Base-by-base conservation (phyloP, 2,329 filamentous ascomycete genomes). In the Simplicillium sp. region DNA sequence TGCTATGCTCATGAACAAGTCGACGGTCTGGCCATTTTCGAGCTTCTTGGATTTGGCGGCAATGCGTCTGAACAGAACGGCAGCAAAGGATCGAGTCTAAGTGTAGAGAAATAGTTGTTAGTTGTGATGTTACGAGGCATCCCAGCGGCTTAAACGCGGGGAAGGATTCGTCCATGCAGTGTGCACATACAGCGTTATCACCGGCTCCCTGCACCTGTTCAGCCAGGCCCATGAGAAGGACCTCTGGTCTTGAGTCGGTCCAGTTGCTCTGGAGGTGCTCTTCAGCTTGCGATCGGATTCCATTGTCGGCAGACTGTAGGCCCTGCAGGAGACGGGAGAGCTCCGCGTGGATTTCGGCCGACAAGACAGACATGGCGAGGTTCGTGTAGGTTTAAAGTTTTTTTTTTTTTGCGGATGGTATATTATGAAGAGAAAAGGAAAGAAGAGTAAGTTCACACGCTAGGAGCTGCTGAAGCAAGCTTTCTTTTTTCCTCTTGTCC, bases 11-110 rank as follows among this genome's bases (percentile, higher is more conserved):
- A 92, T 73, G 60, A 97, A 97, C 44, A 94, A 75, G 61, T 98
- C 92, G 49, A 82, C 76, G 44, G 76, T 82, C 42, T 86, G 80
- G 47, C 79, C 80, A 17, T 77, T 74, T 4, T 75, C 71, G 47
- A 78, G 76, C 68, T 95, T 96, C 53, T 84, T 78, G 37, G 84
- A 84, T 64, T 94, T 95, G 44, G 85, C 89, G 37, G 92, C 80
- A 65, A 97, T 94, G 57, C 89, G 82, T 54, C 92, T 82, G 67
- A 98, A 97, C 48, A 98, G 82, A 36, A 98, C 87, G 41, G 92
- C 86, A 40, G 88, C 81, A 60, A 95, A 98, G 13, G 89, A 87
- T 55, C 92, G 85, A 45, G 82, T 83, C 89, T 95, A 55, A 45
- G 38, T 25, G 39, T 39, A 38, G 34, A 29, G 17, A 39, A 31